Evolutionary conservation across 2,329 filamentous ascomycete genomes (phyloP).

Genomic region (Bipolaris gigantea): DNA sequence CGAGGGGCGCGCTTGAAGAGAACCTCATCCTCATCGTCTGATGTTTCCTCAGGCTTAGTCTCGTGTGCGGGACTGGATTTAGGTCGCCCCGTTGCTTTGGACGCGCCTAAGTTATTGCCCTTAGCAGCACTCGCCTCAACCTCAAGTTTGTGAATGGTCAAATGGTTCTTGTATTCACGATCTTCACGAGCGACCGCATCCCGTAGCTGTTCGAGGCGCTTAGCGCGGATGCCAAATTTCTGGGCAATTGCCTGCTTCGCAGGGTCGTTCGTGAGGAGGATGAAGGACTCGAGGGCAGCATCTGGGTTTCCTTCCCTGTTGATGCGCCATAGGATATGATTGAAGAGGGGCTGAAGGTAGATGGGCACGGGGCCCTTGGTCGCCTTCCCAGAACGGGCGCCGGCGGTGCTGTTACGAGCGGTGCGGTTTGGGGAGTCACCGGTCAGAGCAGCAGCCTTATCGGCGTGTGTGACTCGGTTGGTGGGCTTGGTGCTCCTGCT

Average conservation of each 20-base stretch:
- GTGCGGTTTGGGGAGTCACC: constrained; percentile 31
- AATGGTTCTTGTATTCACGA: constrained; percentile 50
- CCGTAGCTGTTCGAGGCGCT: constrained; percentile 54
- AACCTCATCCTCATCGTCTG: constrained; percentile 45
- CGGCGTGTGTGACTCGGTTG: constrained; percentile 33
- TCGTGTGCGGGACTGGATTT: constrained; percentile 31
- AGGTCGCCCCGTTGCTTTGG: constrained; percentile 27
- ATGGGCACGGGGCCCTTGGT: constrained; percentile 42
- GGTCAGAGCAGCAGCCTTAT: constrained; percentile 11
- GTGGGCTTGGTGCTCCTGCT: constrained; percentile 19
- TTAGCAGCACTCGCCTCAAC: constrained; percentile 27
- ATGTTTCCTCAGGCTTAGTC: constrained; percentile 25
- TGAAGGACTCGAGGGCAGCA: constrained; percentile 54
- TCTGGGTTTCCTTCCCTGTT: constrained; percentile 53
- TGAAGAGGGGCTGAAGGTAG: constrained; percentile 52
- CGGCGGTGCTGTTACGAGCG: constrained; percentile 35
- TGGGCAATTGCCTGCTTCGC: constrained; percentile 51
- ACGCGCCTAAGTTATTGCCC: constrained; percentile 15
- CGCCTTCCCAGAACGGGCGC: constrained; percentile 26
- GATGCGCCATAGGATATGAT: constrained; percentile 56
- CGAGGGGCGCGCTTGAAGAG: constrained; percentile 44
- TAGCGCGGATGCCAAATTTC: constrained; percentile 54
- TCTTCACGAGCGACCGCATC: constrained; percentile 54
- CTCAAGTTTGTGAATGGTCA: constrained; percentile 45
- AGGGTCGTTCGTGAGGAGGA: constrained; percentile 55